phyloP scores from a whole-genome alignment of 1,139 yeast genomes.

The Suhomyces chickasaworum region DNA sequence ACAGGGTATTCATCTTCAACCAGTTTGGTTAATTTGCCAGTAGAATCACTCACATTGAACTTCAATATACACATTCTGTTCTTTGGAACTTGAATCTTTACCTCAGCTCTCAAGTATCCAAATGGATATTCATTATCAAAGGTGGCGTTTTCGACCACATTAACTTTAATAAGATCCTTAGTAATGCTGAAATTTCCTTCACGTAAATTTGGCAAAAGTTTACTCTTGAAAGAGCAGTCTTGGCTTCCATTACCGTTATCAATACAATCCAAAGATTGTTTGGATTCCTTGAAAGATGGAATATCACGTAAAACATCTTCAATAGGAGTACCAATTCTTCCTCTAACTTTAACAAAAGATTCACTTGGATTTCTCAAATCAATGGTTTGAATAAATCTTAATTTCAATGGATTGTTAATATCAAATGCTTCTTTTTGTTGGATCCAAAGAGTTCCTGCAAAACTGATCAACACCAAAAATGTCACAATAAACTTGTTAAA shows the following conservation, averaged over 20 bases:
- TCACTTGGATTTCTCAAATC: conserved; percentile 38
- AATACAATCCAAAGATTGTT: conserved; percentile 36
- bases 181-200: conserved; percentile 15
- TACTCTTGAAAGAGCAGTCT: conserved; percentile 53
- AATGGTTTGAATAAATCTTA: conserved; percentile 64
- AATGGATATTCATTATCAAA: conserved; percentile 50
- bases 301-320: conserved; percentile 51
- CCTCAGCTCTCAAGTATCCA: conserved; percentile 67
- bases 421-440: conserved; percentile 55
- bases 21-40: conserved; percentile 32
- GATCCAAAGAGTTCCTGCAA: conserved; percentile 41
- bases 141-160: conserved; percentile 53
- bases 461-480: conserved; percentile 34
- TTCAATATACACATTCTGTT: conserved; percentile 64
- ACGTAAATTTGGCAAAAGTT: conserved; percentile 52
- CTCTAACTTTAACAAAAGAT: conserved; percentile 50
- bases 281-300: conserved; percentile 57
- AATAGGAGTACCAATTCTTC: conserved; percentile 49
- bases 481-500: conserved; percentile 55
- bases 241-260: conserved; percentile 48
- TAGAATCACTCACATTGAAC: conserved; percentile 48
- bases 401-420: conserved; percentile 62
- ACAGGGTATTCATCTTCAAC: conserved; percentile 49
- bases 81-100: conserved; percentile 58
- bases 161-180: conserved; percentile 40